Conservation (phyloP, 1,139 yeast genomes). For the Debaryomyces subglobosus region DNA sequence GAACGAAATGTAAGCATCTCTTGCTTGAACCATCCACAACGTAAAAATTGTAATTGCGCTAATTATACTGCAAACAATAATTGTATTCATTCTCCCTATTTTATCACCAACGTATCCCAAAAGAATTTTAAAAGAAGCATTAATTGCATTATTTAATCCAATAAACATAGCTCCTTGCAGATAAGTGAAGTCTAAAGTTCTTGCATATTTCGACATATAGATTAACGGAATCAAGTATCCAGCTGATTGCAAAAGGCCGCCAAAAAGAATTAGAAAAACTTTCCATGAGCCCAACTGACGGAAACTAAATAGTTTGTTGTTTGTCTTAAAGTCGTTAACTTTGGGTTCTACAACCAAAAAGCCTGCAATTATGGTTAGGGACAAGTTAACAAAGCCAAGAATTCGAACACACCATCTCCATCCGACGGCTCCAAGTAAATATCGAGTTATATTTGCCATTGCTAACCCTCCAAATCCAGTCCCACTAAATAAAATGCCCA, state of each 20-base stretch:
- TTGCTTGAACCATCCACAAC: conserved; percentile 23
- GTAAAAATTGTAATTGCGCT: conserved; percentile 35
- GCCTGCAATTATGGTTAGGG: conserved; percentile 19
- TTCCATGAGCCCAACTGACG: conserved; percentile 21
- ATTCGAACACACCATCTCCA: conserved; percentile 45
- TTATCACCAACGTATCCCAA: conserved; percentile 41
- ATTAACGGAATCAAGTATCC: conserved; percentile 45
- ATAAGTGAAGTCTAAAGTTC: conserved; percentile 34
- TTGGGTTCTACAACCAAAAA: conserved; percentile 22
- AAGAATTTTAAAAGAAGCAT: conserved; percentile 37
- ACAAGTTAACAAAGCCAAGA: conserved; percentile 32
- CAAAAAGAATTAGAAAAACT: conserved; percentile 31
- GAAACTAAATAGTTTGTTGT: conserved; percentile 19
- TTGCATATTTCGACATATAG: conserved; percentile 43
- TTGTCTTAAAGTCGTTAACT: conserved; percentile 20
- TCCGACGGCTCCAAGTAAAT: conserved; percentile 31
- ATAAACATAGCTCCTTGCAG: conserved; percentile 45
- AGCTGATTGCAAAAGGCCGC: conserved; percentile 41
- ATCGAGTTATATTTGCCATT: conserved; percentile 36
- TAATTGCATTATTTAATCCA: conserved; percentile 43
- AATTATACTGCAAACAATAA: conserved; percentile 31
- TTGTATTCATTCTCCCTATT: conserved; percentile 41
- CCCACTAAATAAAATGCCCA: conserved; percentile 46
- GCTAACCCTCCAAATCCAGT: conserved; percentile 47
- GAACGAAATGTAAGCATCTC: conserved; percentile 35